Conservation (phyloP, 768 basidiomycete genomes). For the Auricularia sp. region DNA sequence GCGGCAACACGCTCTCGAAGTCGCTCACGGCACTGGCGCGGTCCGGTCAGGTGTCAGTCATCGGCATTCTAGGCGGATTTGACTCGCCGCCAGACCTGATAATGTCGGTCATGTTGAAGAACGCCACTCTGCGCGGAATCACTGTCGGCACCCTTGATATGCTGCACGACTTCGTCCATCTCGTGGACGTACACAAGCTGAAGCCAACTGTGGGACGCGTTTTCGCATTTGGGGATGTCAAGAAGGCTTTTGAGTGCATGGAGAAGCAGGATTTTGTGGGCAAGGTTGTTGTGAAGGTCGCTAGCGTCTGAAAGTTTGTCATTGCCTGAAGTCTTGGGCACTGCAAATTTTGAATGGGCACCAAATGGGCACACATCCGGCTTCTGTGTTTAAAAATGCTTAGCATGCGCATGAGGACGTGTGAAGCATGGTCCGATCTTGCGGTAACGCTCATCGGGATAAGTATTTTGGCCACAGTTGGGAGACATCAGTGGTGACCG, state of each 20-base stretch:
- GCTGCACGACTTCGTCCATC: not conserved
- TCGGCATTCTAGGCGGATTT: conserved; percentile 37
- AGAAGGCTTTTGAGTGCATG: not conserved
- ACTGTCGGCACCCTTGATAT: not conserved
- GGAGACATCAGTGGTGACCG: too few species aligned
- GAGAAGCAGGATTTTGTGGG: not conserved
- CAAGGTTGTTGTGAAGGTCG: not conserved
- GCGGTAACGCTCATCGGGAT: too few species aligned
- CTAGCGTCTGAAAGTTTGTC: not conserved
- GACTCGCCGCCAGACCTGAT: not conserved
- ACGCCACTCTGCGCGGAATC: not conserved
- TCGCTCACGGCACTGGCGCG: conserved; percentile 29
- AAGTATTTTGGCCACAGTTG: too few species aligned
- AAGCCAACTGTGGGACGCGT: not conserved
- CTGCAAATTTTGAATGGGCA: too few species aligned
- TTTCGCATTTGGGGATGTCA: not conserved
- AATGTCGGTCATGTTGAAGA: not conserved
- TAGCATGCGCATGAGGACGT: too few species aligned
- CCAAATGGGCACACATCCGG: too few species aligned
- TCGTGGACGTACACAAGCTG: not conserved
- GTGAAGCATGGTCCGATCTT: too few species aligned
- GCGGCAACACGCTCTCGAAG: conserved; percentile 38
- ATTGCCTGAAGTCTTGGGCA: too few species aligned
- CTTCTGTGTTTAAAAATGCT: too few species aligned
- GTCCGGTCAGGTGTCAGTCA: conserved; percentile 37